Conservation (phyloP, 2,329 filamentous ascomycete genomes). For the Calonectria fujianensis region DNA sequence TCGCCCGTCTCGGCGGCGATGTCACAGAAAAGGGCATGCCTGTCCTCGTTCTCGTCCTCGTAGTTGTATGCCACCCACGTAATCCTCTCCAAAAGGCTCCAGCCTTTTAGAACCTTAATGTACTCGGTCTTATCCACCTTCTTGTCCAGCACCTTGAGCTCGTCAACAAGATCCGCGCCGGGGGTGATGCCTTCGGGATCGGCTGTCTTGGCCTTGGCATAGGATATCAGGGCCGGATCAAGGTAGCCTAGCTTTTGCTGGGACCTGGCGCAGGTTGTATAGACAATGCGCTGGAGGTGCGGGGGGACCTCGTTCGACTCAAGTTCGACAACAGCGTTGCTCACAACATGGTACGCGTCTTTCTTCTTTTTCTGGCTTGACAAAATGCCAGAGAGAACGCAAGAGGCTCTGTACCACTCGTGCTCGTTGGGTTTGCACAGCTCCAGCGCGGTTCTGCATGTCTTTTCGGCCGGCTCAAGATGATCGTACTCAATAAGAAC, state of each 20-base stretch:
- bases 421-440: neutral
- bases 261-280: neutral
- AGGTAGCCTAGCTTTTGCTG: neutral
- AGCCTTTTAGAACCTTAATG: slow-evolving; percentile 50
- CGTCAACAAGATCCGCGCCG: slow-evolving; percentile 47
- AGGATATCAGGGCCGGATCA: neutral
- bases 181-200: slow-evolving; percentile 43
- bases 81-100: slow-evolving; percentile 53
- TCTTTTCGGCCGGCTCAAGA: neutral
- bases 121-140: slow-evolving; percentile 38
- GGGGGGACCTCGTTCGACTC: neutral
- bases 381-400: neutral
- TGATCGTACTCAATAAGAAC: neutral
- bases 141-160: slow-evolving; percentile 46
- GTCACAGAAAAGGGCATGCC: slow-evolving; percentile 41
- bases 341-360: neutral
- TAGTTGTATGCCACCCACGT: slow-evolving; percentile 54
- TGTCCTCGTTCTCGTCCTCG: neutral
- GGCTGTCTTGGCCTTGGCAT: neutral
- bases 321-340: neutral
- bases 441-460: neutral
- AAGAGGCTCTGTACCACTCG: slow-evolving; percentile 14
- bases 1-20: slow-evolving; percentile 47
- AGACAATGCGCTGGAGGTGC: neutral
- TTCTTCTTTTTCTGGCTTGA: neutral